A percentile compares a stretch with the other conserved stretches of the same genome.
These are phyloP conservation scores for Eleusine coracana DNA, from an alignment of 176 grass and related monocot species.

Conservation along the genomic window DNA sequence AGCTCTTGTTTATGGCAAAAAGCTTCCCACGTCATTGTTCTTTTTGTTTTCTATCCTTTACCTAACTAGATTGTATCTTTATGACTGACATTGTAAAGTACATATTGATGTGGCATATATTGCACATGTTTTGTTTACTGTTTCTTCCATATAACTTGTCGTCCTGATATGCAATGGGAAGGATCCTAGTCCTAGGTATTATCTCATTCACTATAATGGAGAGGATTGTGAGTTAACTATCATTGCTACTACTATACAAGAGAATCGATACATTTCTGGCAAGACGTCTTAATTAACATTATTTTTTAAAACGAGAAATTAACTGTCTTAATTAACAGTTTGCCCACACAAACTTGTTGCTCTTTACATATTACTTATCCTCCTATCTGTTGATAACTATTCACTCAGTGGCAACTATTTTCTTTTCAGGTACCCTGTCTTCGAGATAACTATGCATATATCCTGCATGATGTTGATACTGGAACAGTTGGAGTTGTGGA, in stretches of 20 bases:
- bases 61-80: conserved; percentile 21
- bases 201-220: background rate
- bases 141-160: background rate
- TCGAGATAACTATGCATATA: conserved; percentile 97
- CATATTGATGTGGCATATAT: conserved; percentile 21
- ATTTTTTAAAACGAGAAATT: too few species aligned
- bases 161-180: background rate
- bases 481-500: conserved; percentile 98
- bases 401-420: conserved; percentile 24
- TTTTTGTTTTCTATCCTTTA: conserved; percentile 6
- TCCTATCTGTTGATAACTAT: conserved; percentile 5
- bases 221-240: background rate
- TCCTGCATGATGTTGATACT: conserved; percentile 93
- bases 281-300: background rate
- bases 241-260: background rate
- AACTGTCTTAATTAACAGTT: background rate
- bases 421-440: conserved; percentile 85
- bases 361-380: background rate
- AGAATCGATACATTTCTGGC: background rate
- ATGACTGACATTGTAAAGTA: background rate
- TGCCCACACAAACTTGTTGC: background rate
- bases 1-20: conserved; percentile 6
- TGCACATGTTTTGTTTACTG: background rate
- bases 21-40: background rate
- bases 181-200: background rate